Evolutionary conservation across 2,329 filamentous ascomycete species (phyloP).

Genomic region (Sarocladiaceae sp.): DNA sequence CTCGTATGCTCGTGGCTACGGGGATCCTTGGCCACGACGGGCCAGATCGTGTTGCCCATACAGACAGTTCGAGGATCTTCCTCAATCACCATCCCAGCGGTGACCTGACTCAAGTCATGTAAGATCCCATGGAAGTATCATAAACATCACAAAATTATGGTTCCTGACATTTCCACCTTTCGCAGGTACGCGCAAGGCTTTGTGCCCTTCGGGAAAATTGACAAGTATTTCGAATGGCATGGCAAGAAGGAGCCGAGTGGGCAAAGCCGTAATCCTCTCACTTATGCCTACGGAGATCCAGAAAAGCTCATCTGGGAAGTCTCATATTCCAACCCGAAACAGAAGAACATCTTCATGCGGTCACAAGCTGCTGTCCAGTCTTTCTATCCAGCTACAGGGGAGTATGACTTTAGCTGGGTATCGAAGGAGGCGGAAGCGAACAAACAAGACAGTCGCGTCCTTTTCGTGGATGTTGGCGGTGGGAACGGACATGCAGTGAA

Average conservation of each 20-base stretch:
- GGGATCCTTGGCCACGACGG: constrained; percentile 10
- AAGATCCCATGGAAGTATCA: neutral
- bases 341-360: constrained; percentile 20
- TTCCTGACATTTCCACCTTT: neutral
- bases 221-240: constrained; percentile 25
- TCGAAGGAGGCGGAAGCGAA: too few species aligned
- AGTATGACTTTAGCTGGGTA: constrained; percentile 27
- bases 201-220: too few species aligned
- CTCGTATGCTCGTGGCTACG: constrained; percentile 9
- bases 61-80: neutral
- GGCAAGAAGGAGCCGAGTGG: constrained; percentile 23
- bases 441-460: constrained; percentile 10
- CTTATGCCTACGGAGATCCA: constrained; percentile 22
- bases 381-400: constrained; percentile 17
- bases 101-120: constrained; percentile 6
- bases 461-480: constrained; percentile 29
- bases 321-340: constrained; percentile 17
- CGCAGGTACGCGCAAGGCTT: constrained; percentile 15
- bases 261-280: constrained; percentile 18
- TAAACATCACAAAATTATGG: neutral
- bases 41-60: neutral
- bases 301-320: constrained; percentile 26
- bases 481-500: constrained; percentile 23
- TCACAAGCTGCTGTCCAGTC: constrained; percentile 21
- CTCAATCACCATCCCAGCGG: neutral